A percentile compares a stretch with the other conserved stretches of the same genome.
Conservation (phyloP, 208 protist species). For the Endotrypanum monterogeii region DNA sequence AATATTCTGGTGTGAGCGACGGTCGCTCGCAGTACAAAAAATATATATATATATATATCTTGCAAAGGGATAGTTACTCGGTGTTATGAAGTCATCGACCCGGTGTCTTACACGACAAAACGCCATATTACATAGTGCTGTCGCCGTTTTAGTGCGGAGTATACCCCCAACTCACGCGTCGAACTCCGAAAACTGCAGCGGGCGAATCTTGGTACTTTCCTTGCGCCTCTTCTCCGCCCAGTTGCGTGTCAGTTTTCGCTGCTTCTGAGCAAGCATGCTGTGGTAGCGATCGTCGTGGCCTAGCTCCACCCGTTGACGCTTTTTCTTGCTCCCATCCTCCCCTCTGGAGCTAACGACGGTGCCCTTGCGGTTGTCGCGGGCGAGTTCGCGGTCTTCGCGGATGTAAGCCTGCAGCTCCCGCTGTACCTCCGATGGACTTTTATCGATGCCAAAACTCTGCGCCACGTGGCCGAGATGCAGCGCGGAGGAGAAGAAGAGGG, state of each 20-base stretch:
- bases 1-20: neutral
- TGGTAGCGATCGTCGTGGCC: conserved; percentile 75
- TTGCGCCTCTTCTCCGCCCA: conserved; percentile 69
- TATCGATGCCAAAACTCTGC: conserved; percentile 91
- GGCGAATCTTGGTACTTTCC: conserved; percentile 55
- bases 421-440: conserved; percentile 84
- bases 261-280: conserved; percentile 78
- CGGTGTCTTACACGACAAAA: neutral
- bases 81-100: neutral
- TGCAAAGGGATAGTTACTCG: neutral
- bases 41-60: no score
- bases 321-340: conserved; percentile 27
- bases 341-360: conserved; percentile 27
- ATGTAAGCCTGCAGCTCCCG: conserved; percentile 59
- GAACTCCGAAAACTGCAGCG: conserved; percentile 83
- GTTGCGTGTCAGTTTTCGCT: conserved; percentile 79
- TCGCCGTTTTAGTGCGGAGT: neutral
- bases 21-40: neutral
- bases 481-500: conserved; percentile 70
- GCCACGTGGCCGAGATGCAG: conserved; percentile 96
- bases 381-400: conserved; percentile 66
- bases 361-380: conserved; percentile 58
- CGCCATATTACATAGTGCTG: neutral
- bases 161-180: conserved; percentile 41
- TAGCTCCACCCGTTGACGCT: conserved; percentile 70